Evolutionary conservation across 2,329 filamentous ascomycete genomes (phyloP).

Genomic region (Sporothrix pallida): DNA sequence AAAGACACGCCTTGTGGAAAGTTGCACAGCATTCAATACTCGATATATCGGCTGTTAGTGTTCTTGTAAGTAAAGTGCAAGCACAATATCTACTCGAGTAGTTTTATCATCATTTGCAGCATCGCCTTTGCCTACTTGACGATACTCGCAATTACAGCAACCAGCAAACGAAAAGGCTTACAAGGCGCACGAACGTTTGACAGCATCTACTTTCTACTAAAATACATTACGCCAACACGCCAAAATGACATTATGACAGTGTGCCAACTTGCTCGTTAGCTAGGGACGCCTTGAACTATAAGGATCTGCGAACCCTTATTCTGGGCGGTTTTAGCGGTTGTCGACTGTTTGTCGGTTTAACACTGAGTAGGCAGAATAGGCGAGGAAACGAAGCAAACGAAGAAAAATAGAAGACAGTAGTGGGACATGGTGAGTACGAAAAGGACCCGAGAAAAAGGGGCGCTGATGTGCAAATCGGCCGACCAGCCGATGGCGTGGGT

Average conservation of each 20-base stretch:
- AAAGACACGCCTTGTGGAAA: not conserved
- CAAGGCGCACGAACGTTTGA: not conserved
- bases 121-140: not conserved
- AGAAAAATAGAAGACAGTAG: not conserved
- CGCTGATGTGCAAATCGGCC: slow-evolving; percentile 20
- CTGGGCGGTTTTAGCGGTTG: not conserved
- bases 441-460: not conserved
- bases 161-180: not conserved
- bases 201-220: no score
- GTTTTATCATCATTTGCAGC: not conserved
- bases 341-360: not conserved
- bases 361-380: not conserved
- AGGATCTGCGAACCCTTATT: slow-evolving; percentile 25
- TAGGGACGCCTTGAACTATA: slow-evolving; percentile 5
- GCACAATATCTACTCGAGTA: not conserved
- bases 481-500: slow-evolving; percentile 17
- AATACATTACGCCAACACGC: no score
- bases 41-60: not conserved
- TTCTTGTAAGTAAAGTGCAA: not conserved
- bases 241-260: no score
- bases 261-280: not conserved
- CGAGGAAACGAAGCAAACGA: not conserved
- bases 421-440: no score
- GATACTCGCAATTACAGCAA: not conserved
- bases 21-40: not conserved